Conservation (phyloP, 495 filamentous ascomycete genomes). For the Penicillium salamii region DNA sequence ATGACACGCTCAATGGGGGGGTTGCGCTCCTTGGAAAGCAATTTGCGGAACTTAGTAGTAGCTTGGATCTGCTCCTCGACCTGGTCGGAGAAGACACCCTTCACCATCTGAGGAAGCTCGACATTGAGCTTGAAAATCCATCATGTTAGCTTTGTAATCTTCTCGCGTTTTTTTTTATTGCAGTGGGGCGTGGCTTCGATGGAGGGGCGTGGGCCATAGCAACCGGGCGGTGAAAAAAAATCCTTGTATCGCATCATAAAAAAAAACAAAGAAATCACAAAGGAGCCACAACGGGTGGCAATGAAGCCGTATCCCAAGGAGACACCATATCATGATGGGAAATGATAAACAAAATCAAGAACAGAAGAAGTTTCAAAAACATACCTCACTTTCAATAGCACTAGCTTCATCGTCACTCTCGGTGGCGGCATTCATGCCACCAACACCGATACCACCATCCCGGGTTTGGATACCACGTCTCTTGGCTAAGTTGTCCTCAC, state of each 20-base stretch:
- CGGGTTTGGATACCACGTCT: slow-evolving; percentile 84
- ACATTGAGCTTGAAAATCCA: slow-evolving; percentile 74
- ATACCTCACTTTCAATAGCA: slow-evolving; percentile 94
- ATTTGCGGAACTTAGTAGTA: slow-evolving; percentile 98
- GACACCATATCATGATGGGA: neutral
- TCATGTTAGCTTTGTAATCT: slow-evolving; percentile 35
- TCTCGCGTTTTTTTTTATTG: slow-evolving; percentile 4
- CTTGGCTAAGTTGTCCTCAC: slow-evolving; percentile 98
- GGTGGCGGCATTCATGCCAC: slow-evolving; percentile 78
- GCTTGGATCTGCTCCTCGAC: slow-evolving; percentile 97
- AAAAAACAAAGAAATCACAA: slow-evolving; percentile 23
- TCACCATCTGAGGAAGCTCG: slow-evolving; percentile 96
- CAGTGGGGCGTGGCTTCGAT: slow-evolving; percentile 20
- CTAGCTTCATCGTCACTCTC: slow-evolving; percentile 97
- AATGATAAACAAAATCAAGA: slow-evolving; percentile 13
- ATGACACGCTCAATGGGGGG: slow-evolving; percentile 99
- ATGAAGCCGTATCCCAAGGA: slow-evolving; percentile 1
- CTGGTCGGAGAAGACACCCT: slow-evolving; percentile 96
- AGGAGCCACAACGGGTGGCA: slow-evolving; percentile 2
- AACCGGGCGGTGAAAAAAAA: slow-evolving; percentile 45
- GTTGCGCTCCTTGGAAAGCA: slow-evolving; percentile 98
- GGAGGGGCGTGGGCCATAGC: slow-evolving; percentile 30
- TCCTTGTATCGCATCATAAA: slow-evolving; percentile 32
- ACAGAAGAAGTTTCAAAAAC: slow-evolving; percentile 31
- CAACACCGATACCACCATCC: slow-evolving; percentile 70